These are phyloP conservation scores for Solanum infundibuliforme DNA, from an alignment of 257 asterid species.

Conservation along the genomic window DNA sequence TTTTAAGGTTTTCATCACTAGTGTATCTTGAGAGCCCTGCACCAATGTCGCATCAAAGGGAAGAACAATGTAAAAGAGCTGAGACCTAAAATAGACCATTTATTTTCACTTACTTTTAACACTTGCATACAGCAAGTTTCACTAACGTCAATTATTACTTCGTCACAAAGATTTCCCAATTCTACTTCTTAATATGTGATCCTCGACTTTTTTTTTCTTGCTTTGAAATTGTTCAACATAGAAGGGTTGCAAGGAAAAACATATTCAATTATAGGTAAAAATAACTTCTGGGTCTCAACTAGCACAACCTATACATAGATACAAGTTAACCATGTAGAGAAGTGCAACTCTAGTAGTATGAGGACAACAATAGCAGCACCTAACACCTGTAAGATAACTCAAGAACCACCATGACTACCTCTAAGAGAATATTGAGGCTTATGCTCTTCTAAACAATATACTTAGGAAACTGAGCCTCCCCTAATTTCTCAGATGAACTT, in stretches of 20 bases:
- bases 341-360: background rate
- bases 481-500: background rate
- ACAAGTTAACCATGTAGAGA: background rate
- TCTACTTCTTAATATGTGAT: background rate
- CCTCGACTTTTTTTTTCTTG: background rate
- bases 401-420: background rate
- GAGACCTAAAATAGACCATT: background rate
- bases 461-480: background rate
- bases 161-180: background rate
- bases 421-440: background rate
- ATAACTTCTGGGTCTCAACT: background rate
- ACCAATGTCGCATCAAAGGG: background rate
- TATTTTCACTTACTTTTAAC: background rate
- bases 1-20: slow-evolving; percentile 51
- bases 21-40: slow-evolving; percentile 85
- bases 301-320: background rate
- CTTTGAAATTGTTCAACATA: background rate
- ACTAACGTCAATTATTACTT: background rate
- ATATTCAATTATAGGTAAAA: background rate
- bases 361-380: background rate
- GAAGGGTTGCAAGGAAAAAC: background rate
- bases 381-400: background rate
- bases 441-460: background rate
- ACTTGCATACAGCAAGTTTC: background rate
- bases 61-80: background rate